A percentile compares a stretch with the other conserved stretches of the same genome.
Evolutionary conservation across 2,329 filamentous ascomycete species (phyloP).

Genomic region (Chrysosporium keratinophilum): DNA sequence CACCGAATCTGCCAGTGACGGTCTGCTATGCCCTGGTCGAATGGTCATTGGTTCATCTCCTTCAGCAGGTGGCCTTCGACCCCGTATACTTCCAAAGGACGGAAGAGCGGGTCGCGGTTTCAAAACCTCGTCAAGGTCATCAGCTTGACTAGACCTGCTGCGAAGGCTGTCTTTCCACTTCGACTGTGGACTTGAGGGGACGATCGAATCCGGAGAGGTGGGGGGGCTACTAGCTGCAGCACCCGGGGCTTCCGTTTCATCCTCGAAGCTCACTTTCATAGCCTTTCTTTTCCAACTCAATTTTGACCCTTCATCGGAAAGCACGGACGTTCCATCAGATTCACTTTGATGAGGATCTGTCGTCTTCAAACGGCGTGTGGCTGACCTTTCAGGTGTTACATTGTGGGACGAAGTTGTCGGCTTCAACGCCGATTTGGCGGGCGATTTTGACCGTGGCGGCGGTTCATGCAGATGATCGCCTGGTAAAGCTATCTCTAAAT

Average conservation of each 20-base stretch:
- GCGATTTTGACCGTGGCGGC: constrained; percentile 49
- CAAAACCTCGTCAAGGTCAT: constrained; percentile 47
- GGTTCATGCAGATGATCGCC: constrained; percentile 47
- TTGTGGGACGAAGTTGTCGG: constrained; percentile 37
- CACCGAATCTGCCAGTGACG: constrained; percentile 18
- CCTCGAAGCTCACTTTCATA: constrained; percentile 59
- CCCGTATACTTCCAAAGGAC: constrained; percentile 53
- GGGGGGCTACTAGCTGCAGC: constrained; percentile 32
- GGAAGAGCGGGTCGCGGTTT: constrained; percentile 50
- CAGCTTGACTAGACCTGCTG: constrained; percentile 27
- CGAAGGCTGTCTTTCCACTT: constrained; percentile 23
- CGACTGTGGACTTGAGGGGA: constrained; percentile 26
- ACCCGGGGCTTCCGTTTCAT: constrained; percentile 43
- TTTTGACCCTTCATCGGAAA: constrained; percentile 36
- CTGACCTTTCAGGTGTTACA: constrained; percentile 28
- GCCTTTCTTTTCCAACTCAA: constrained; percentile 42
- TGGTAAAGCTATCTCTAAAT: constrained; percentile 39
- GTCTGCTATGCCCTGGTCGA: constrained; percentile 13
- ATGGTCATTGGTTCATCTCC: constrained; percentile 20
- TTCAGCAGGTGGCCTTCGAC: constrained; percentile 25
- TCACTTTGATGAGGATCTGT: constrained; percentile 40
- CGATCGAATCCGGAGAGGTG: constrained; percentile 32
- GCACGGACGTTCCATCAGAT: constrained; percentile 46
- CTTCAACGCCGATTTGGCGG: constrained; percentile 53
- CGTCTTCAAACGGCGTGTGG: constrained; percentile 17